phyloP scores from a whole-genome alignment of 495 filamentous ascomycete genomes.

The Aspergillus egyptiacus region DNA sequence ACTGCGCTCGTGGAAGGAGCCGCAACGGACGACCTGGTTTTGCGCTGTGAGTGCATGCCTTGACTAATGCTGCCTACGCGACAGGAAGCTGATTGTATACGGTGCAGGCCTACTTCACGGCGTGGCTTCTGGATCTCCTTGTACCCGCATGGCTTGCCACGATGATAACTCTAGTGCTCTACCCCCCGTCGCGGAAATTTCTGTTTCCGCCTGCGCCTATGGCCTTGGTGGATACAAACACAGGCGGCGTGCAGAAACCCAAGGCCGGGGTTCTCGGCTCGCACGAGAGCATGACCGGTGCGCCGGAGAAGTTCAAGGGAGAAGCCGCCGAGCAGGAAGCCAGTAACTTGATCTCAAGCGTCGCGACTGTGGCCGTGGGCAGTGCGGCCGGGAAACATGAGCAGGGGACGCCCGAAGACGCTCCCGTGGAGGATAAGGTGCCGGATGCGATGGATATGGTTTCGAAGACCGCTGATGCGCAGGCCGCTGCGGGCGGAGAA shows the following conservation, averaged over 20 bases:
- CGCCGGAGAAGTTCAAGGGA: slow-evolving; percentile 76
- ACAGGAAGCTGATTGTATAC: too few relatives aligned
- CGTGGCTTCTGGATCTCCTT: slow-evolving; percentile 72
- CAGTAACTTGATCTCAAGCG: slow-evolving; percentile 69
- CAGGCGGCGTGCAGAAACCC: slow-evolving; percentile 60
- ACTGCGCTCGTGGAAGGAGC: slow-evolving; percentile 76
- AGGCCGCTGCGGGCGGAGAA: slow-evolving; percentile 45
- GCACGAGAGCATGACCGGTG: slow-evolving; percentile 73
- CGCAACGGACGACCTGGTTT: slow-evolving; percentile 60
- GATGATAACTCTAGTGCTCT: slow-evolving; percentile 42
- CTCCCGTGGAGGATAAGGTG: slow-evolving; percentile 41
- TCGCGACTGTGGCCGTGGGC: slow-evolving; percentile 67
- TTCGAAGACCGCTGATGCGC: slow-evolving; percentile 50
- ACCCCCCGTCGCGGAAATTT: slow-evolving; percentile 54
- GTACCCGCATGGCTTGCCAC: background rate
- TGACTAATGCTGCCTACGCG: background rate
- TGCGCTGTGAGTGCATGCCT: slow-evolving; percentile 41
- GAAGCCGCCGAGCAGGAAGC: slow-evolving; percentile 86
- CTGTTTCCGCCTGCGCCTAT: slow-evolving; percentile 74
- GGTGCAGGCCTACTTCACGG: slow-evolving; percentile 58
- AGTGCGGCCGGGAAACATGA: slow-evolving; percentile 71
- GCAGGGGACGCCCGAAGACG: slow-evolving; percentile 41
- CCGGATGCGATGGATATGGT: slow-evolving; percentile 59
- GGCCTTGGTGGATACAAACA: slow-evolving; percentile 54
- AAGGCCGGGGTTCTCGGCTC: slow-evolving; percentile 65